Conservation (phyloP, 2,329 filamentous ascomycete genomes). For the Diaporthe capsici region DNA sequence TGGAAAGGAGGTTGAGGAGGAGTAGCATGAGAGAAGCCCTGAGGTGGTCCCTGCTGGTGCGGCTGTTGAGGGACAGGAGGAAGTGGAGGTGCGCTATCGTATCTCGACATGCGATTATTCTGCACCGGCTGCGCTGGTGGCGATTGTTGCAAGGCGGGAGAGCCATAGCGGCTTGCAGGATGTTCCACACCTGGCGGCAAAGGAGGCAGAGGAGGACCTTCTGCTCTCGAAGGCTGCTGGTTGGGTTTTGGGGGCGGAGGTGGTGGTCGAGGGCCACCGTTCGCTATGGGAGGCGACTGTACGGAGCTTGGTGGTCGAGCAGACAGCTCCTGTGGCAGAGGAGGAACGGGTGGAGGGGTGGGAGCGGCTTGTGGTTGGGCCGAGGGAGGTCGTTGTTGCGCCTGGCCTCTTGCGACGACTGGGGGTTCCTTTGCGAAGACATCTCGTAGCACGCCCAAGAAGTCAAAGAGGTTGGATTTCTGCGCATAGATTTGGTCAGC, state of each 20-base stretch:
- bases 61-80: conserved; percentile 45
- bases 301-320: conserved; percentile 54
- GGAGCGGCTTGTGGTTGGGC: conserved; percentile 50
- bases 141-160: conserved; percentile 21
- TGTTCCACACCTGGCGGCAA: conserved; percentile 51
- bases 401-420: conserved; percentile 80
- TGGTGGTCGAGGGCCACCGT: conserved; percentile 55
- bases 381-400: conserved; percentile 54
- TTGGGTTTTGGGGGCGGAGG: conserved; percentile 69
- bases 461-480: conserved; percentile 89
- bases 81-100: conserved; percentile 51
- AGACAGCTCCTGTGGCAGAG: conserved; percentile 76
- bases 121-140: conserved; percentile 42
- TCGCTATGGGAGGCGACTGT: conserved; percentile 52
- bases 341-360: conserved; percentile 78
- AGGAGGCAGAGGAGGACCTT: conserved; percentile 51
- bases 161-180: conserved; percentile 43
- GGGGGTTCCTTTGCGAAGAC: conserved; percentile 96
- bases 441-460: conserved; percentile 84
- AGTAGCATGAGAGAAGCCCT: conserved; percentile 41
- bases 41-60: conserved; percentile 31
- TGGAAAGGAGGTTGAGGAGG: conserved; percentile 48
- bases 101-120: conserved; percentile 50
- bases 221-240: conserved; percentile 51
- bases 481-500: conserved; percentile 50